Conservation (phyloP, 352 stramenopile species). For the Pythium grandisporangium region DNA sequence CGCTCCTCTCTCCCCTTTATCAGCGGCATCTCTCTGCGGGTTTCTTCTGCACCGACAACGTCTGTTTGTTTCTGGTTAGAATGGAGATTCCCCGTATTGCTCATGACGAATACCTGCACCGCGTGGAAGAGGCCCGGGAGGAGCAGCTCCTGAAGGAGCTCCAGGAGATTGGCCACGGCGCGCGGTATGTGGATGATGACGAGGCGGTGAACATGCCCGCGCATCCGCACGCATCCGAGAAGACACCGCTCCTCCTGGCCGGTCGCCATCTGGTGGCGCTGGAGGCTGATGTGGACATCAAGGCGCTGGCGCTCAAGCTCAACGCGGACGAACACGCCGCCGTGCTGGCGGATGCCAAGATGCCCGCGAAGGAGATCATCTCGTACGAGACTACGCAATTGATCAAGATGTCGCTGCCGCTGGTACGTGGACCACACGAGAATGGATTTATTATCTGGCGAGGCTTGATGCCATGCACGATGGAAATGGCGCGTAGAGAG, state of each 20-base stretch:
- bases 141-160: conserved; percentile 16
- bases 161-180: conserved; percentile 7
- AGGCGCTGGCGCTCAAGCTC: conserved; percentile 8
- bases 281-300: conserved; percentile 10
- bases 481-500: no score
- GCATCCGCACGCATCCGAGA: conserved; percentile 4
- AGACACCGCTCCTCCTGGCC: conserved; percentile 16
- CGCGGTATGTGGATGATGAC: conserved; percentile 9
- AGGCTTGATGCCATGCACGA: no score
- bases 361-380: no score
- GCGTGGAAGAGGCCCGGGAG: conserved; percentile 19
- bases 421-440: no score
- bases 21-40: no score
- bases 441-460: no score
- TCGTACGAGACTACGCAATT: no score
- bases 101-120: conserved; percentile 18
- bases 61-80: background rate
- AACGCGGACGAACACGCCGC: conserved; percentile 16
- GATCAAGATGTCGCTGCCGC: no score
- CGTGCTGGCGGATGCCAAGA: conserved; percentile 13
- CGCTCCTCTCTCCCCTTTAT: no score
- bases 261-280: conserved; percentile 6
- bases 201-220: background rate
- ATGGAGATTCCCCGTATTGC: conserved; percentile 21
- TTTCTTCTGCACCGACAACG: background rate